Conservation (phyloP, 2,329 filamentous ascomycete genomes). For the Metarhizium sp. region DNA sequence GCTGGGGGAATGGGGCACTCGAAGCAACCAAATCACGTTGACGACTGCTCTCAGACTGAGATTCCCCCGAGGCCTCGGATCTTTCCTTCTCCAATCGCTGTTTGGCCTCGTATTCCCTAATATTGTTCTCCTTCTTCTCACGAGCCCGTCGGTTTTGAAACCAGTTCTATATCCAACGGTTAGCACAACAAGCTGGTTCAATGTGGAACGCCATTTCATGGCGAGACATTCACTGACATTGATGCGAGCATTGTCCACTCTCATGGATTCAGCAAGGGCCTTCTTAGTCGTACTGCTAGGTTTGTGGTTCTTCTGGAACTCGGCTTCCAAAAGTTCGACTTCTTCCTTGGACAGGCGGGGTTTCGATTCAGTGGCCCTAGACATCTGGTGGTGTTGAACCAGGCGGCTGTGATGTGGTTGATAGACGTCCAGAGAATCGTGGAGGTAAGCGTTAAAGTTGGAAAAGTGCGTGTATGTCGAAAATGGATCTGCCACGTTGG, state of each 20-base stretch:
- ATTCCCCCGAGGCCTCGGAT: slow-evolving; percentile 12
- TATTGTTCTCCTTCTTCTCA: slow-evolving; percentile 54
- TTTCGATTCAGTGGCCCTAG: slow-evolving; percentile 37
- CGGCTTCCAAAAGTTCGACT: slow-evolving; percentile 48
- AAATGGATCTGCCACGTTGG: slow-evolving; percentile 18
- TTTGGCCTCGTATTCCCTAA: slow-evolving; percentile 29
- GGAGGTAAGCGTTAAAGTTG: slow-evolving; percentile 26
- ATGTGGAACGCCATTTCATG: not conserved
- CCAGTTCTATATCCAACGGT: slow-evolving; percentile 47
- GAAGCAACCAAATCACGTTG: slow-evolving; percentile 29
- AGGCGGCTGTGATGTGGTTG: slow-evolving; percentile 26
- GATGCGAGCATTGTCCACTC: slow-evolving; percentile 53
- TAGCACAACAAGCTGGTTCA: slow-evolving; percentile 12
- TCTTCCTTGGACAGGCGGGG: slow-evolving; percentile 48
- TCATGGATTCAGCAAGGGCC: slow-evolving; percentile 50
- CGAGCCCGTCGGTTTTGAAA: slow-evolving; percentile 59
- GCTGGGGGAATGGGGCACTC: slow-evolving; percentile 29
- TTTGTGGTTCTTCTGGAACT: slow-evolving; percentile 56
- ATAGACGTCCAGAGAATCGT: slow-evolving; percentile 29
- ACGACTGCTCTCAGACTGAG: slow-evolving; percentile 19
- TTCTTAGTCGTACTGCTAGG: slow-evolving; percentile 54
- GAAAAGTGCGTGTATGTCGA: slow-evolving; percentile 21
- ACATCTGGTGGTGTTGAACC: slow-evolving; percentile 27
- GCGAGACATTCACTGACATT: slow-evolving; percentile 36
- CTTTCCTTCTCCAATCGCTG: slow-evolving; percentile 27